Evolutionary conservation across 2,329 filamentous ascomycete species (phyloP).

Genomic region (Tolypocladium tundrense): DNA sequence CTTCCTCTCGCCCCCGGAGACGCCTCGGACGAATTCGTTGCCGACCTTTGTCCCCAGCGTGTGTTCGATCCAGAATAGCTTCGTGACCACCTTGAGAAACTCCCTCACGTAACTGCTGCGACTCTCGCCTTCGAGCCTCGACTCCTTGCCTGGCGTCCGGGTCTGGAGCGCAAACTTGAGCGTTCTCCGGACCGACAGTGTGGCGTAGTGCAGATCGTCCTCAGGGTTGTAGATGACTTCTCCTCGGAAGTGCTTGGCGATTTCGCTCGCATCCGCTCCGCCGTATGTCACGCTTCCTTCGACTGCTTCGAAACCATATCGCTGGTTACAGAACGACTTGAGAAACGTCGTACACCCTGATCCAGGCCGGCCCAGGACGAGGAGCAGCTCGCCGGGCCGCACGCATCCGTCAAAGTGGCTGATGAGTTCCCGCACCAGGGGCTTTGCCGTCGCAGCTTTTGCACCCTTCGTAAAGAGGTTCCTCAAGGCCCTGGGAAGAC

Average conservation of each 20-base stretch:
- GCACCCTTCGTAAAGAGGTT: slow-evolving; percentile 36
- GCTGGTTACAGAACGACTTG: slow-evolving; percentile 62
- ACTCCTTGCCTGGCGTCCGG: slow-evolving; percentile 41
- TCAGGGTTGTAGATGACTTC: slow-evolving; percentile 62
- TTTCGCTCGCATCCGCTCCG: slow-evolving; percentile 30
- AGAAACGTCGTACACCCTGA: slow-evolving; percentile 62
- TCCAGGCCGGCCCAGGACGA: slow-evolving; percentile 58
- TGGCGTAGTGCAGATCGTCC: slow-evolving; percentile 58
- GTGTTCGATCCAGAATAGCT: slow-evolving; percentile 62
- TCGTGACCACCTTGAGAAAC: slow-evolving; percentile 51
- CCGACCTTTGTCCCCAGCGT: slow-evolving; percentile 60
- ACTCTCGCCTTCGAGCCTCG: slow-evolving; percentile 48
- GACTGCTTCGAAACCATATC: slow-evolving; percentile 52
- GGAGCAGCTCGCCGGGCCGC: slow-evolving; percentile 58
- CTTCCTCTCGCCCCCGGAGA: slow-evolving; percentile 58
- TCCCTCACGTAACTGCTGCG: slow-evolving; percentile 43
- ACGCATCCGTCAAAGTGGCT: slow-evolving; percentile 57
- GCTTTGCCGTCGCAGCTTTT: slow-evolving; percentile 42
- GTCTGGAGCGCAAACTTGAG: slow-evolving; percentile 57
- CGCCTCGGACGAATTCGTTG: slow-evolving; percentile 53
- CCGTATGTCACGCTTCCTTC: slow-evolving; percentile 57
- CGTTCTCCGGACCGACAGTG: slow-evolving; percentile 56
- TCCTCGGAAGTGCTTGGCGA: slow-evolving; percentile 44
- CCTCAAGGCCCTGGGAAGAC: slow-evolving; percentile 35
- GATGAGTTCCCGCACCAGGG: slow-evolving; percentile 54